These are phyloP conservation scores for Daldinia sp. DNA, from an alignment of 2,329 filamentous ascomycete species.

Conservation along the genomic window DNA sequence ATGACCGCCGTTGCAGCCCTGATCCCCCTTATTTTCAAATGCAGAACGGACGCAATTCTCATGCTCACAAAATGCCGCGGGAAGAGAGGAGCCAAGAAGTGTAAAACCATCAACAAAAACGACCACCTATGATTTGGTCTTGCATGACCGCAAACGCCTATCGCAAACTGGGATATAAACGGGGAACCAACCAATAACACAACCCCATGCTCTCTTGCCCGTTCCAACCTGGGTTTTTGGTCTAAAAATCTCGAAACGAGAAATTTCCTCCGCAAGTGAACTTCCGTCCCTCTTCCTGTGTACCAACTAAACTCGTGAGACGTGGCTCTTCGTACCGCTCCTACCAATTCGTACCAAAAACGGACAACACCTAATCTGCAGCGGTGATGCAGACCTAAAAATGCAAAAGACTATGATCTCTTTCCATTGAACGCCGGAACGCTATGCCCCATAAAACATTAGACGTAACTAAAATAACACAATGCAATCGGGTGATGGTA, in stretches of 20 bases:
- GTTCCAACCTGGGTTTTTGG: slow-evolving; percentile 36
- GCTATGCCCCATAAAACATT: slow-evolving; percentile 52
- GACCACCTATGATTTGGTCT: slow-evolving; percentile 11
- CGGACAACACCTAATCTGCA: slow-evolving; percentile 15
- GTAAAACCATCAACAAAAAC: slow-evolving; percentile 21
- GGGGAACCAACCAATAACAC: slow-evolving; percentile 14
- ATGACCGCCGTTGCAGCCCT: slow-evolving; percentile 18
- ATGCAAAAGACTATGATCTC: slow-evolving; percentile 44
- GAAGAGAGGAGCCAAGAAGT: slow-evolving; percentile 17
- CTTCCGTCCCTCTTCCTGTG: slow-evolving; percentile 18
- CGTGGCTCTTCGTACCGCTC: slow-evolving; percentile 19
- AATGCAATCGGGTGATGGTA: slow-evolving; percentile 42
- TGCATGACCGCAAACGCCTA: slow-evolving; percentile 31
- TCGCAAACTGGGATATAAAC: slow-evolving; percentile 32
- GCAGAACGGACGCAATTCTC: slow-evolving; percentile 28
- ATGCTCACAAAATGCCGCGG: slow-evolving; percentile 24
- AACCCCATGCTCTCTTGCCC: slow-evolving; percentile 32
- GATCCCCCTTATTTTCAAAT: slow-evolving; percentile 24
- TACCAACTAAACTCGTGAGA: slow-evolving; percentile 18
- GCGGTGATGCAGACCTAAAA: slow-evolving; percentile 27
- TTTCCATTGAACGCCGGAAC: slow-evolving; percentile 50
- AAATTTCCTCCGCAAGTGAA: slow-evolving; percentile 38
- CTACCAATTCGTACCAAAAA: slow-evolving; percentile 17
- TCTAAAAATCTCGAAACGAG: slow-evolving; percentile 38
- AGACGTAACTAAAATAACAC: slow-evolving; percentile 46